Percentiles rank a stretch among this genome's conserved stretches.
phyloP scores from a whole-genome alignment of 768 basidiomycete genomes.

The Russula abietina region DNA sequence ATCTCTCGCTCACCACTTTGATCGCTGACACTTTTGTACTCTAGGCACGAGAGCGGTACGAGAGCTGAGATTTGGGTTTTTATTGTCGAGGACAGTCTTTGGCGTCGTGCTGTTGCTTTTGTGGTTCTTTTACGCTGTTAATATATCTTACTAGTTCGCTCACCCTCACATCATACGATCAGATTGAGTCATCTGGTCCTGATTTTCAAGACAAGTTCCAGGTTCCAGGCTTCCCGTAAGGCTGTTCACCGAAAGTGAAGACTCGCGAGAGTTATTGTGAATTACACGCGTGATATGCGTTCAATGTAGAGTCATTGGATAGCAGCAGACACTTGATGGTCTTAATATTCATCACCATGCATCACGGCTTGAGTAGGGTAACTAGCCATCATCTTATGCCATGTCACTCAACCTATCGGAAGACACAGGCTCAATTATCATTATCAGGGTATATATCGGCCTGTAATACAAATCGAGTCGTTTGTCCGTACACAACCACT shows the following conservation, averaged over 20 bases:
- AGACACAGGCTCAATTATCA: background rate
- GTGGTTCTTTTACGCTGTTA: conserved; percentile 3
- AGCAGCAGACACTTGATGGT: too few species aligned
- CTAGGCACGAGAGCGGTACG: conserved; percentile 28
- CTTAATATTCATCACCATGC: too few species aligned
- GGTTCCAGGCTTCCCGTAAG: background rate
- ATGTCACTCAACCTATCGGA: background rate
- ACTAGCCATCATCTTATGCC: too few species aligned
- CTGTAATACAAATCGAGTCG: background rate
- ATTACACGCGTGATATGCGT: background rate
- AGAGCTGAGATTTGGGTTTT: conserved; percentile 5
- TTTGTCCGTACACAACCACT: background rate
- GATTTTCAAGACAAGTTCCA: background rate
- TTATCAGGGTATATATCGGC: background rate
- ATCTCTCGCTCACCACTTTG: background rate
- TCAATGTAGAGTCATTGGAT: background rate
- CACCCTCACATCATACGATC: background rate
- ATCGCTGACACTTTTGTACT: background rate
- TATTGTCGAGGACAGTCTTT: background rate
- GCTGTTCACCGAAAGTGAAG: background rate
- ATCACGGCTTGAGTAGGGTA: too few species aligned
- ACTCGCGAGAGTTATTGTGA: background rate
- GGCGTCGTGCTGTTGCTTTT: background rate
- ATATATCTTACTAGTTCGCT: conserved; percentile 16
- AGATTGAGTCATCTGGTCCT: background rate